These are phyloP conservation scores for Tricharina praecox DNA, from an alignment of 495 filamentous ascomycete species.

Conservation along the genomic window DNA sequence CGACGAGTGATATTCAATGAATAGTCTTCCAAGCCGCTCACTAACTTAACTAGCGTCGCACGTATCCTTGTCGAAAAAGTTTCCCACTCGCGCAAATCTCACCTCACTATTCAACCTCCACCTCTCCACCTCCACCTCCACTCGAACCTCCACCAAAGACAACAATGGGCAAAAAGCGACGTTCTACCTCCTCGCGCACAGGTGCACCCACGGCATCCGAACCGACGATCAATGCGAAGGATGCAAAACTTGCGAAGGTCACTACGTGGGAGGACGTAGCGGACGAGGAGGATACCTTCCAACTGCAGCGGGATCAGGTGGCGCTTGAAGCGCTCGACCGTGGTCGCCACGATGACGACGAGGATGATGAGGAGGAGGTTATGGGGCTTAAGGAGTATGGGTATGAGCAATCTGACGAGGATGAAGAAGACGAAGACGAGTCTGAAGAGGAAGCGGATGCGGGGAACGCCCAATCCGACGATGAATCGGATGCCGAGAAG, in stretches of 20 bases:
- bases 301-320: slow-evolving; percentile 64
- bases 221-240: slow-evolving; percentile 35
- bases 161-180: slow-evolving; percentile 22
- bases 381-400: slow-evolving; percentile 43
- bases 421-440: slow-evolving; percentile 27
- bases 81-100: too few species aligned
- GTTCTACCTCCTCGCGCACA: slow-evolving; percentile 7
- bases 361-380: slow-evolving; percentile 33
- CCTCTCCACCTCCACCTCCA: background rate
- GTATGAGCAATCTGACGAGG: slow-evolving; percentile 5
- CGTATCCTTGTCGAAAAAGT: slow-evolving; percentile 2
- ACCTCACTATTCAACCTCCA: too few species aligned
- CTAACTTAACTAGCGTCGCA: too few species aligned
- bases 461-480: slow-evolving; percentile 6
- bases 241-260: slow-evolving; percentile 41
- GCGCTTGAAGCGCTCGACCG: slow-evolving; percentile 38
- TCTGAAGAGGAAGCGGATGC: slow-evolving; percentile 30
- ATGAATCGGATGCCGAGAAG: slow-evolving; percentile 22
- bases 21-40: too few species aligned
- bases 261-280: slow-evolving; percentile 69
- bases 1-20: too few species aligned
- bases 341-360: background rate
- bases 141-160: slow-evolving; percentile 1
- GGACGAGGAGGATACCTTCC: slow-evolving; percentile 84
- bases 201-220: slow-evolving; percentile 28